Base-by-base conservation (phyloP, 2,329 filamentous ascomycete species). In the Thielaviopsis punctulata region DNA sequence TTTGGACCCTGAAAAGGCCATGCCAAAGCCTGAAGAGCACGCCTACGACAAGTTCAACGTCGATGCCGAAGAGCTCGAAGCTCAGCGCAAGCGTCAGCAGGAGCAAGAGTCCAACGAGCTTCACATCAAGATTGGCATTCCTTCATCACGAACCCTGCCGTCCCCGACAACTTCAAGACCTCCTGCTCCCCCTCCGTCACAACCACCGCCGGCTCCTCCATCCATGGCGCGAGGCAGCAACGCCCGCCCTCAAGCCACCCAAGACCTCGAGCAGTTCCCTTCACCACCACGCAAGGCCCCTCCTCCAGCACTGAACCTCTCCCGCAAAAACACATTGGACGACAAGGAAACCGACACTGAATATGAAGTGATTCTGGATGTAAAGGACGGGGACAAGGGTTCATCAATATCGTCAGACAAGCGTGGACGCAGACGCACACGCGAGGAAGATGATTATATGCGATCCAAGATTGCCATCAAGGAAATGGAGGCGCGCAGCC, bases 381-480 rank as follows among this genome's bases (percentile, higher is more conserved):
- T 82, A 3, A 75, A 82, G 45, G 80, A 84, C 2, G 2, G 3
- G 10, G 12, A 4, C n/a, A n/a, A n/a, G n/a, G n/a, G 2, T 3
- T n/a, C 7, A 33, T 33, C 9, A 57, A 69, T 81, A 48, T 69
- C 74, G 0, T 67, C 74, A 33, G 70, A 75, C 12, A 69, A 79
- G 50, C 76, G 89, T 56, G 90, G 88, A 8, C 77, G 88, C 55
- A 75, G 86, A 59, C 86, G 84, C 64, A 95, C 88, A 2, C 77
- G 89, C 50, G 87, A 90, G 63, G 86, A 95, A 56, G 89, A 95
- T 60, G 87, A 95, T 58, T 74, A 75, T 52, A 77, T 86, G 52
- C 79, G 89, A 47, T 86, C 90, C 62, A 71, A 79, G 13, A 64
- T 80, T n/a, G 78, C 76, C 1, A 63, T 76, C 46, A 74, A 79